phyloP scores from a whole-genome alignment of 164 flowering plant genomes.

The Magnolia officinalis region DNA sequence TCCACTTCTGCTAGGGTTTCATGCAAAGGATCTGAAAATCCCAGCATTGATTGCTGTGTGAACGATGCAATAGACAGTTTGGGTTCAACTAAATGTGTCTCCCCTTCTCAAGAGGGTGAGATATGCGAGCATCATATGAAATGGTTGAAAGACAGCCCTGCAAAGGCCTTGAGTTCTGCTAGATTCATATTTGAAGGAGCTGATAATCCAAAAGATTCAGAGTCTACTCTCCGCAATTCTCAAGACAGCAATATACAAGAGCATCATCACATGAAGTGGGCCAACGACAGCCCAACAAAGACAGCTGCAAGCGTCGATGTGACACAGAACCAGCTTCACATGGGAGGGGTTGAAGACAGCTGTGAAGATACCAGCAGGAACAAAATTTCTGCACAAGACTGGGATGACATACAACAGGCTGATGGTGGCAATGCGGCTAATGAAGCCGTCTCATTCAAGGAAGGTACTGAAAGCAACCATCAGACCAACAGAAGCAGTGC shows the following conservation, averaged over 20 bases:
- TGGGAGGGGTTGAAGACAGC: conserved; percentile 7
- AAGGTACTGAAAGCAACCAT: background rate
- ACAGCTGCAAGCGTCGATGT: conserved; percentile 1
- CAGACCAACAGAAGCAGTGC: background rate
- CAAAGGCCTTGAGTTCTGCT: background rate
- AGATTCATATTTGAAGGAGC: too few species aligned
- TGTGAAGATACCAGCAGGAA: background rate
- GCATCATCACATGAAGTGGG: too few species aligned
- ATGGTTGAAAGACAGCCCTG: conserved; percentile 1
- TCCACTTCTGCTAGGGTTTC: conserved; percentile 7
- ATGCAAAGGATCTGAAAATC: conserved; percentile 4
- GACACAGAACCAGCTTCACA: conserved; percentile 1
- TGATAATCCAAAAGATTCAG: conserved; percentile 2
- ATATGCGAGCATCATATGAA: background rate
- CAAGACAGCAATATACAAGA: background rate
- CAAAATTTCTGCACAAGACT: background rate
- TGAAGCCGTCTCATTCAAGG: background rate
- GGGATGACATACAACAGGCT: background rate
- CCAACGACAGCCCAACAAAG: conserved; percentile 3
- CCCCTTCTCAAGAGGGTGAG: conserved; percentile 8
- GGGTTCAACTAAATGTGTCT: background rate
- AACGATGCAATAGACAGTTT: conserved; percentile 7
- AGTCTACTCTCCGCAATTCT: conserved; percentile 8
- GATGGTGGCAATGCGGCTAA: background rate
- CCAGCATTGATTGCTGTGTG: background rate